These are phyloP conservation scores for Malassezia pachydermatis DNA, from an alignment of 1,284 basidiomycete genomes.

Conservation along the genomic window DNA sequence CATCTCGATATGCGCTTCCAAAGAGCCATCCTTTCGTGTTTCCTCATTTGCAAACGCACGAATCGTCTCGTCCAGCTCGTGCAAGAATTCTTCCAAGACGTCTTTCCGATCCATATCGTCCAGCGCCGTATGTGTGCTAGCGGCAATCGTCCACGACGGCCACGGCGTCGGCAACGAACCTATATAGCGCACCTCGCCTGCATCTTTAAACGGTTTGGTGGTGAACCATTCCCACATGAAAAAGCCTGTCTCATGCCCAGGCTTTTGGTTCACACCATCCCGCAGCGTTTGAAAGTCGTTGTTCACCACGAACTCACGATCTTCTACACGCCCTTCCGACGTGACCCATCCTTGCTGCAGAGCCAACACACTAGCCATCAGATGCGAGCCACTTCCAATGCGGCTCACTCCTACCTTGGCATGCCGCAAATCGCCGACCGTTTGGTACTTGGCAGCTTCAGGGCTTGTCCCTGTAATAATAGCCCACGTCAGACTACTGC, in stretches of 20 bases:
- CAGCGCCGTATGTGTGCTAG: constrained; percentile 23
- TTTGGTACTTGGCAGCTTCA: constrained; percentile 54
- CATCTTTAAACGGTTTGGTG: constrained; percentile 80
- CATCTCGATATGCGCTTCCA: constrained; percentile 24
- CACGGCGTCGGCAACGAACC: constrained; percentile 82
- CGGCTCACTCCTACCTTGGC: too few relatives aligned
- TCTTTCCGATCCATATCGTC: background rate
- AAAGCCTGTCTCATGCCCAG: constrained; percentile 13
- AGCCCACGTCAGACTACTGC: constrained; percentile 52
- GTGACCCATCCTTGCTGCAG: too few relatives aligned
- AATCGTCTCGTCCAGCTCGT: constrained; percentile 24
- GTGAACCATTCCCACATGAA: constrained; percentile 69
- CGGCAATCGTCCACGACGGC: constrained; percentile 68
- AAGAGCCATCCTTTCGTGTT: constrained; percentile 11
- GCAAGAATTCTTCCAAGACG: constrained; percentile 26
- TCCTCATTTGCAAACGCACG: constrained; percentile 27
- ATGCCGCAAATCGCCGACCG: constrained; percentile 65
- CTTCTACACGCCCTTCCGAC: too few relatives aligned
- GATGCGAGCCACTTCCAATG: too few relatives aligned
- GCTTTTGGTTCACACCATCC: constrained; percentile 63
- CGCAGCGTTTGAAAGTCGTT: constrained; percentile 58
- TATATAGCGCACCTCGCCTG: constrained; percentile 67
- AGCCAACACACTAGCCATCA: too few relatives aligned
- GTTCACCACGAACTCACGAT: constrained; percentile 37
- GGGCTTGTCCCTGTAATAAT: constrained; percentile 71